These are phyloP conservation scores for Neurospora hispaniola DNA, from an alignment of 495 filamentous ascomycete species.

Conservation along the genomic window DNA sequence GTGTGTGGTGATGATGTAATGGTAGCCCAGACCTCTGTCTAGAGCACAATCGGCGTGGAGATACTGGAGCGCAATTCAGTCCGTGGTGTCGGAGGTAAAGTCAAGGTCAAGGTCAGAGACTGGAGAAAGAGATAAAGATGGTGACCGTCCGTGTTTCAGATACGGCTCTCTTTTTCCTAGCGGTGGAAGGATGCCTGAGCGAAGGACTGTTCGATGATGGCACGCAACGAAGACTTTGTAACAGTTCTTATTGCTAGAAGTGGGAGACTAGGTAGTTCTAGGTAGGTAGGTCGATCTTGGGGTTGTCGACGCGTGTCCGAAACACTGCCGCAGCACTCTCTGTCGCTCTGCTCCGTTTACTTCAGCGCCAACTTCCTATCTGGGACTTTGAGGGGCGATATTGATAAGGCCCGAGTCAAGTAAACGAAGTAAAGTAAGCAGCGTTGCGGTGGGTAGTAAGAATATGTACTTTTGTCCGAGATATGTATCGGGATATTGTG, in stretches of 20 bases:
- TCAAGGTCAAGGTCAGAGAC: neutral
- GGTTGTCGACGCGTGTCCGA: neutral
- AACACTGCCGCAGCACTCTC: neutral
- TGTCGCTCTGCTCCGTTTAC: neutral
- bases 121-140: neutral
- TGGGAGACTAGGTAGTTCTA: neutral
- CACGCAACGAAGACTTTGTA: neutral
- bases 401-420: neutral
- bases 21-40: conserved; percentile 1
- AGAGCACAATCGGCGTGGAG: neutral
- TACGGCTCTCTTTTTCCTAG: neutral
- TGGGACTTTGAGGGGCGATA: neutral
- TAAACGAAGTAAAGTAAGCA: neutral
- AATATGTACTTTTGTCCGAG: neutral
- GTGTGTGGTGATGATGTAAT: neutral
- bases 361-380: neutral
- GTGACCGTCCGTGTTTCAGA: neutral
- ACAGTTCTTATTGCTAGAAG: neutral
- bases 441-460: neutral
- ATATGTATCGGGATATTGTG: neutral
- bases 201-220: neutral
- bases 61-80: neutral
- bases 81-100: neutral
- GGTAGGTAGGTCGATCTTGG: neutral
- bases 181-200: neutral